phyloP scores from a whole-genome alignment of 2,329 filamentous ascomycete species.

The Ceratocystis harringtonii region DNA sequence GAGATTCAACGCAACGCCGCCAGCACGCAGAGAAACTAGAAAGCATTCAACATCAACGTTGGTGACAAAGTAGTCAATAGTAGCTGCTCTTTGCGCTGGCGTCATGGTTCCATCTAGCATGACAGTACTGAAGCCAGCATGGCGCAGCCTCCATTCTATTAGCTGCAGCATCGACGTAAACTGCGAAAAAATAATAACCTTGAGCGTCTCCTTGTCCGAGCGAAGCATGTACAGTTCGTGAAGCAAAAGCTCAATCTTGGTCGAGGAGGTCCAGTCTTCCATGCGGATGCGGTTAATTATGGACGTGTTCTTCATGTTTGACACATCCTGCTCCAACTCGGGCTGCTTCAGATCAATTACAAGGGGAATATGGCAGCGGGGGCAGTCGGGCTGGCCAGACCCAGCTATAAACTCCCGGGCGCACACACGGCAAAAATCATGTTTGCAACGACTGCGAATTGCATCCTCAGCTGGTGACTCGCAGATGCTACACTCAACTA shows the following conservation, averaged over 20 bases:
- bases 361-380: slow-evolving; percentile 78
- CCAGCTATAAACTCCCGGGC: slow-evolving; percentile 49
- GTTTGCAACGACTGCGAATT: slow-evolving; percentile 78
- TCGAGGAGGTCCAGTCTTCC: slow-evolving; percentile 96
- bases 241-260: slow-evolving; percentile 92
- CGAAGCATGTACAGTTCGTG: slow-evolving; percentile 87
- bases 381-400: slow-evolving; percentile 65
- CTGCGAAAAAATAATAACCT: slow-evolving; percentile 94
- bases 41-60: slow-evolving; percentile 92
- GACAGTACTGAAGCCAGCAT: slow-evolving; percentile 94
- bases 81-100: slow-evolving; percentile 78
- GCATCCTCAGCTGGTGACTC: slow-evolving; percentile 93
- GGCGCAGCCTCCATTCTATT: slow-evolving; percentile 88
- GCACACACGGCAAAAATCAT: slow-evolving; percentile 46
- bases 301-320: slow-evolving; percentile 73
- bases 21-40: slow-evolving; percentile 87
- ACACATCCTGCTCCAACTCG: slow-evolving; percentile 74
- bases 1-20: slow-evolving; percentile 85
- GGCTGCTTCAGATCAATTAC: slow-evolving; percentile 89
- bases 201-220: slow-evolving; percentile 83
- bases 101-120: slow-evolving; percentile 98
- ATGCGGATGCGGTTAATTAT: slow-evolving; percentile 99
- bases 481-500: slow-evolving; percentile 85
- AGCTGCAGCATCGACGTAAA: slow-evolving; percentile 96
- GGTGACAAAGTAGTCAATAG: slow-evolving; percentile 93